Evolutionary conservation across 1,139 yeast species (phyloP).

Genomic region (Sugiyamaella grinbergsii): DNA sequence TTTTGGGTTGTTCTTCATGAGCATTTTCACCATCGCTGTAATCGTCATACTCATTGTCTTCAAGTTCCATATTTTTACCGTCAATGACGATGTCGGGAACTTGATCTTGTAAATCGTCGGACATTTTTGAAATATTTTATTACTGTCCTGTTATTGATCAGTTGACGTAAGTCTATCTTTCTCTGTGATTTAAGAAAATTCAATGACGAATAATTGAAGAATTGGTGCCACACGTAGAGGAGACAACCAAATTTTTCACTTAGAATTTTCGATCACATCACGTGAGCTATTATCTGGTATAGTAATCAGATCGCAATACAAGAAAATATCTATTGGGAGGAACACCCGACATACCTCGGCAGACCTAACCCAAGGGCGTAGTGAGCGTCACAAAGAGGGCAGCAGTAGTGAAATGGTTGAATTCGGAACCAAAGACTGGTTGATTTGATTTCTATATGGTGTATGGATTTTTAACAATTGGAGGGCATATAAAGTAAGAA

Average conservation of each 20-base stretch:
- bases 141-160: background rate
- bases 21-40: constrained; percentile 54
- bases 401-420: background rate
- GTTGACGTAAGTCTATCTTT: background rate
- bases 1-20: constrained; percentile 35
- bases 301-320: background rate
- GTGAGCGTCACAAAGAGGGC: background rate
- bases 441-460: no score
- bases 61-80: constrained; percentile 55
- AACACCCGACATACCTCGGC: background rate
- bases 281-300: constrained; percentile 5
- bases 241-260: constrained; percentile 14
- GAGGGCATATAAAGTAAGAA: no score
- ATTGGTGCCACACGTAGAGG: constrained; percentile 12
- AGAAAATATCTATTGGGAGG: background rate
- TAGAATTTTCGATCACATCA: constrained; percentile 3
- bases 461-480: no score
- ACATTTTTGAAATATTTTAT: constrained; percentile 29
- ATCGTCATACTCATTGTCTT: constrained; percentile 51
- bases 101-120: constrained; percentile 72
- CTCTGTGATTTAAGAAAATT: background rate
- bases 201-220: constrained; percentile 2
- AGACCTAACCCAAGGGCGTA: constrained; percentile 5
- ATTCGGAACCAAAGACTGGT: no score
- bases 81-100: constrained; percentile 86